These are phyloP conservation scores for Tricholoma bakamatsutake DNA, from an alignment of 768 basidiomycete genomes.

Conservation along the genomic window DNA sequence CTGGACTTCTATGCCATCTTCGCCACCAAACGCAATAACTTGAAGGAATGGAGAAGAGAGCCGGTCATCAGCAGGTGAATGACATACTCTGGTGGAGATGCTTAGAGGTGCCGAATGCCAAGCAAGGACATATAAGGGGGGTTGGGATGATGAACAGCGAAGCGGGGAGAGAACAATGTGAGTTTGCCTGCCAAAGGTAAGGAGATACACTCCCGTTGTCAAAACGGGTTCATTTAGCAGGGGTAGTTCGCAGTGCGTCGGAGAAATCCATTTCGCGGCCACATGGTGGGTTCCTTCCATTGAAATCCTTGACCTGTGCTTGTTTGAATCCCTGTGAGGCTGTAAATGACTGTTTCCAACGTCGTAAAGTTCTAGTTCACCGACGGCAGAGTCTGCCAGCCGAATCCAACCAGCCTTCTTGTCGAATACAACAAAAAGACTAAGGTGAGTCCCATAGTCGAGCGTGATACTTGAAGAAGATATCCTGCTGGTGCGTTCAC, in stretches of 20 bases:
- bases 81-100: slow-evolving; percentile 47
- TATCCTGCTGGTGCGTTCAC: slow-evolving; percentile 21
- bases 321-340: slow-evolving; percentile 14
- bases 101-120: slow-evolving; percentile 58
- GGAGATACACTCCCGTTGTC: slow-evolving; percentile 45
- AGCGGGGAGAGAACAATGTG: slow-evolving; percentile 67
- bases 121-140: slow-evolving; percentile 47
- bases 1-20: slow-evolving; percentile 69
- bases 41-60: slow-evolving; percentile 49
- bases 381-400: slow-evolving; percentile 72
- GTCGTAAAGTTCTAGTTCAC: slow-evolving; percentile 65
- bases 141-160: slow-evolving; percentile 39
- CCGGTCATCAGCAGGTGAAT: slow-evolving; percentile 21
- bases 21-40: slow-evolving; percentile 55
- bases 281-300: slow-evolving; percentile 18
- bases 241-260: slow-evolving; percentile 43
- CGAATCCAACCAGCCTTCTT: slow-evolving; percentile 86
- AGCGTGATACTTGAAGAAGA: slow-evolving; percentile 27
- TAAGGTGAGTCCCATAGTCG: slow-evolving; percentile 65
- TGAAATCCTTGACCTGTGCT: slow-evolving; percentile 31
- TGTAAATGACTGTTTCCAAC: slow-evolving; percentile 25
- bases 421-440: slow-evolving; percentile 80
- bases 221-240: slow-evolving; percentile 24
- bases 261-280: slow-evolving; percentile 45
- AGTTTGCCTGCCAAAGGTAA: slow-evolving; percentile 66